Evolutionary conservation across 1,139 yeast species (phyloP).

Genomic region (Chernovozyma aurita): DNA sequence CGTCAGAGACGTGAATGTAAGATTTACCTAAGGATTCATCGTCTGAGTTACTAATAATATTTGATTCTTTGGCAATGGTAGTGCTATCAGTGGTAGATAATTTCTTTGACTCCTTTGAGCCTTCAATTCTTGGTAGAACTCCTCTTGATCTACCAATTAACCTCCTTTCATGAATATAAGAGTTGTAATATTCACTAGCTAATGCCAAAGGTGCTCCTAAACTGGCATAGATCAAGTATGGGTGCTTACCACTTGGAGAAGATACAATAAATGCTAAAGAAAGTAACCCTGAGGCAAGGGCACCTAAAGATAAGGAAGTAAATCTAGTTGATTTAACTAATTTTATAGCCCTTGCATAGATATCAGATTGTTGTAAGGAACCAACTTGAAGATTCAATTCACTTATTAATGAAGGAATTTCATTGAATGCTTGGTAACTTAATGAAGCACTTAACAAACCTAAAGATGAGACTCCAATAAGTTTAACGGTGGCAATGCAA

Average conservation of each 20-base stretch:
- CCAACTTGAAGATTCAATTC: slow-evolving; percentile 16
- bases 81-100: not conserved
- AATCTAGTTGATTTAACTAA: slow-evolving; percentile 24
- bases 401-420: slow-evolving; percentile 33
- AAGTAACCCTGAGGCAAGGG: slow-evolving; percentile 36
- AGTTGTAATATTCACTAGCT: slow-evolving; percentile 20
- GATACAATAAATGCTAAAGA: slow-evolving; percentile 39
- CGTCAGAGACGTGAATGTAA: slow-evolving; percentile 46
- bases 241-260: slow-evolving; percentile 45
- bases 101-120: slow-evolving; percentile 8
- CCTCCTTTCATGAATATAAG: slow-evolving; percentile 14
- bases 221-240: slow-evolving; percentile 55
- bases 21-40: slow-evolving; percentile 46
- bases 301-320: slow-evolving; percentile 29
- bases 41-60: slow-evolving; percentile 13
- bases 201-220: slow-evolving; percentile 40
- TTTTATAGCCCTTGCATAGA: slow-evolving; percentile 7
- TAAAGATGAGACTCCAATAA: slow-evolving; percentile 49
- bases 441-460: slow-evolving; percentile 46
- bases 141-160: slow-evolving; percentile 13
- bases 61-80: not conserved
- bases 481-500: slow-evolving; percentile 47
- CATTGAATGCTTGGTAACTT: slow-evolving; percentile 30
- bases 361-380: slow-evolving; percentile 6
- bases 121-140: slow-evolving; percentile 4